A percentile compares a stretch with the other conserved stretches of the same genome.
phyloP scores from a whole-genome alignment of 306 rosid species.

The Rosa persica region DNA sequence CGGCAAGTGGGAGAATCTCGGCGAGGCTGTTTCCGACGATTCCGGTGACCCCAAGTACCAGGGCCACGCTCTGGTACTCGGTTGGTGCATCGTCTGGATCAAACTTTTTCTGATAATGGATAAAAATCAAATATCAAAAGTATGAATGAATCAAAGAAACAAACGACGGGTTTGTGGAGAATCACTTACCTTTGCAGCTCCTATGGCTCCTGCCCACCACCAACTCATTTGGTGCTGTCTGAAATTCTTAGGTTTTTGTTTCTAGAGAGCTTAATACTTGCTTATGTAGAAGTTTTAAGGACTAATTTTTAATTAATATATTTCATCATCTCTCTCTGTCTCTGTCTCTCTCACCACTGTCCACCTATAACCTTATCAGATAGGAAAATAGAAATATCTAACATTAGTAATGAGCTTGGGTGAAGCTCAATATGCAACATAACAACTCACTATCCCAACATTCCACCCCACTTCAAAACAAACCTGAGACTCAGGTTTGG shows the following conservation, averaged over 20 bases:
- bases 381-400: too few species aligned
- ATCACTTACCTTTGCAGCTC: conserved; percentile 38
- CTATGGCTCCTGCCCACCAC: conserved; percentile 49
- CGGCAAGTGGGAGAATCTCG: conserved; percentile 56
- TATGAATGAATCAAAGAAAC: background rate
- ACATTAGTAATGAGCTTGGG: too few species aligned
- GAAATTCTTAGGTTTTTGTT: background rate
- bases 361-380: too few species aligned
- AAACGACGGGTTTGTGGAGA: background rate
- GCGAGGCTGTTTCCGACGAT: conserved; percentile 59
- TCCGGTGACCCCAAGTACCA: conserved; percentile 48
- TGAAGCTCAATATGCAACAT: too few species aligned
- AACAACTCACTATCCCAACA: too few species aligned
- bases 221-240: conserved; percentile 34
- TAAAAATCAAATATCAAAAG: background rate
- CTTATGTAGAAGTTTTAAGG: too few species aligned
- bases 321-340: too few species aligned
- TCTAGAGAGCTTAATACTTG: background rate
- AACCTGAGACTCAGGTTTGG: too few species aligned
- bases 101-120: conserved; percentile 17
- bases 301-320: too few species aligned
- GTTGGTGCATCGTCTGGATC: conserved; percentile 13
- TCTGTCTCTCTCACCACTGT: too few species aligned
- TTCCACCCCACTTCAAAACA: too few species aligned
- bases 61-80: conserved; percentile 34